phyloP scores from a whole-genome alignment of 306 rosid genomes.

The Lithocarpus polystachyus region DNA sequence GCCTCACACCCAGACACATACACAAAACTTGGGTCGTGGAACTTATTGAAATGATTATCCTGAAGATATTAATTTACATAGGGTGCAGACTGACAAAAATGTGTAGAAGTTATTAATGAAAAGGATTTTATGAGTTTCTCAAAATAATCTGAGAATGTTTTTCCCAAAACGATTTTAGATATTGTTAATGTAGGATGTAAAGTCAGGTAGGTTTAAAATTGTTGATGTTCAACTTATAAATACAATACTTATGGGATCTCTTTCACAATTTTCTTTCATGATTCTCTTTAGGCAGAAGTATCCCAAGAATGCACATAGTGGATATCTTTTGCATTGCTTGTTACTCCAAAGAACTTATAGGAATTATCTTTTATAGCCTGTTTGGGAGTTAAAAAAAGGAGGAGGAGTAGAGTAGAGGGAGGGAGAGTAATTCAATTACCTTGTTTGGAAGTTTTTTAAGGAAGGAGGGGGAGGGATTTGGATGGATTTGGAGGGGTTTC shows the following conservation, averaged over 20 bases:
- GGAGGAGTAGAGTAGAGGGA: too few species aligned
- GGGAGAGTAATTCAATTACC: too few species aligned
- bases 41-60: not conserved
- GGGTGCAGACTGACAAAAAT: not conserved
- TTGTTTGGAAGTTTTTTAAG: too few species aligned
- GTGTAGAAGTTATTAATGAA: not conserved
- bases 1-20: not conserved
- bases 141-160: not conserved
- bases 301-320: not conserved
- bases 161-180: too few species aligned
- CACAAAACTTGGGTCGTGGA: not conserved
- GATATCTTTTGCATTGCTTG: not conserved
- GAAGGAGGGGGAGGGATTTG: too few species aligned
- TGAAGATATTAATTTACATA: not conserved
- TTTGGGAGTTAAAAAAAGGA: too few species aligned
- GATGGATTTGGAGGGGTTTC: too few species aligned
- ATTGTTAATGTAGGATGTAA: too few species aligned
- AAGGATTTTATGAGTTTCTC: not conserved
- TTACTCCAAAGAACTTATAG: not conserved
- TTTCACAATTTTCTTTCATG: not conserved
- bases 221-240: not conserved
- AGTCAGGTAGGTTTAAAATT: not conserved
- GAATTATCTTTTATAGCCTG: not conserved
- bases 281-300: not conserved
- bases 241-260: not conserved